These are phyloP conservation scores for Hyphopichia fennica DNA, from an alignment of 1,139 yeast species.

Conservation along the genomic window DNA sequence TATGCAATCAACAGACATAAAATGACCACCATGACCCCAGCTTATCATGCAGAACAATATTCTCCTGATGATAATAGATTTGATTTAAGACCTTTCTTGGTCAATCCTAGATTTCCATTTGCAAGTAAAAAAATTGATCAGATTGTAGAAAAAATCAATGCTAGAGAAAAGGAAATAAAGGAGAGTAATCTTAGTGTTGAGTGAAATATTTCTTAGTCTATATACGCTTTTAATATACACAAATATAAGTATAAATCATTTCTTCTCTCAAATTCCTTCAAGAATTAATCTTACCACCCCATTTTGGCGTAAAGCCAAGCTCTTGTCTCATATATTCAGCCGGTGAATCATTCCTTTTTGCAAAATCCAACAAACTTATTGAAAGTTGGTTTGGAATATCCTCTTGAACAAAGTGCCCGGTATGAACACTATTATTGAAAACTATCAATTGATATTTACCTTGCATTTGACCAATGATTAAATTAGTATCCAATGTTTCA, in stretches of 20 bases:
- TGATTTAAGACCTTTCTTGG: slow-evolving; percentile 90
- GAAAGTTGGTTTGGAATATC: slow-evolving; percentile 77
- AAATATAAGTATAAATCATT: no score
- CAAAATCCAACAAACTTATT: slow-evolving; percentile 49
- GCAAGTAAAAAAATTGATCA: slow-evolving; percentile 86
- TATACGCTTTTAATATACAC: no score
- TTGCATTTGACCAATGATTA: slow-evolving; percentile 97
- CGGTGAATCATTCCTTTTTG: slow-evolving; percentile 44
- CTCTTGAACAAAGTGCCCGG: slow-evolving; percentile 93
- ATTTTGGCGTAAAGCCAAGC: slow-evolving; percentile 44
- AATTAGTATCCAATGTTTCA: slow-evolving; percentile 78
- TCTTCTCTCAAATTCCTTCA: not conserved
- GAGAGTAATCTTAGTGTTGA: slow-evolving; percentile 29
- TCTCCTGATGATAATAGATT: slow-evolving; percentile 97
- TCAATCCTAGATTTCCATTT: slow-evolving; percentile 88
- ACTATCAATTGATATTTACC: slow-evolving; percentile 89
- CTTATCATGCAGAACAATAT: slow-evolving; percentile 96
- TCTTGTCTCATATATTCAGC: slow-evolving; percentile 38
- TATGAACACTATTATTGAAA: slow-evolving; percentile 53
- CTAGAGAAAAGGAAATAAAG: slow-evolving; percentile 30
- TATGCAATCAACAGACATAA: slow-evolving; percentile 96
- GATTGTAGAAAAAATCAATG: slow-evolving; percentile 56
- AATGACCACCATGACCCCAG: slow-evolving; percentile 94
- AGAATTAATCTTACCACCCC: slow-evolving; percentile 53
- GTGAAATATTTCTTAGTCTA: no score